Conservation (phyloP, 2,329 filamentous ascomycete genomes). For the Fusarium proliferatum region DNA sequence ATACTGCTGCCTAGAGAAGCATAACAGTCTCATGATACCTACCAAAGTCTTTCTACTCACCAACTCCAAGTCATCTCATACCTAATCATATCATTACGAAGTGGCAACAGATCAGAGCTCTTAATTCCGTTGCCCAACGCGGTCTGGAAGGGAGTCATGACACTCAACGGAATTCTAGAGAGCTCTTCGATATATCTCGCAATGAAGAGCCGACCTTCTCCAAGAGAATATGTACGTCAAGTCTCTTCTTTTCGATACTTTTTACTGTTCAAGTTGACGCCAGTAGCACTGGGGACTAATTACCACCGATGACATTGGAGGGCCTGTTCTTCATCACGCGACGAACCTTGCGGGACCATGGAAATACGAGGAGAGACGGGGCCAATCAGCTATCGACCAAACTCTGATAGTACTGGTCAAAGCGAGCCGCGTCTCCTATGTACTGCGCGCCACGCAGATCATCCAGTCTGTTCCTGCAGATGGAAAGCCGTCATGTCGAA, state of each 20-base stretch:
- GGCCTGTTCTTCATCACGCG: neutral
- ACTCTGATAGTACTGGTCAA: neutral
- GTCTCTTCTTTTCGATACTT: neutral
- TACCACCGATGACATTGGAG: neutral
- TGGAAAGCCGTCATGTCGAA: neutral
- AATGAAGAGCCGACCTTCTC: neutral
- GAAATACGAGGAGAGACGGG: neutral
- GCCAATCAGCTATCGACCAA: neutral
- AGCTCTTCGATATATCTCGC: neutral
- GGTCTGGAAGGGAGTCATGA: neutral
- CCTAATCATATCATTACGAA: neutral
- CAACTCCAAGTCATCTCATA: rapidly evolving
- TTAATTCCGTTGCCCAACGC: neutral
- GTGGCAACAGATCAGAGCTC: too few species aligned
- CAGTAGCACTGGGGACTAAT: neutral
- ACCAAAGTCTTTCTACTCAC: neutral
- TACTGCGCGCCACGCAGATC: neutral
- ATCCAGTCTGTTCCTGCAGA: neutral
- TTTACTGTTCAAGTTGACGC: neutral
- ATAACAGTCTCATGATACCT: neutral
- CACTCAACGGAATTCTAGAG: neutral
- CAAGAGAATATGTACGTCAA: neutral
- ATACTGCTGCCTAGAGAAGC: neutral
- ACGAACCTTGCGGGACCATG: neutral
- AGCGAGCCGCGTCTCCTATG: neutral